These are phyloP conservation scores for Chenopodium formosanum DNA, from an alignment of 148 eudicot genomes.

Conservation along the genomic window DNA sequence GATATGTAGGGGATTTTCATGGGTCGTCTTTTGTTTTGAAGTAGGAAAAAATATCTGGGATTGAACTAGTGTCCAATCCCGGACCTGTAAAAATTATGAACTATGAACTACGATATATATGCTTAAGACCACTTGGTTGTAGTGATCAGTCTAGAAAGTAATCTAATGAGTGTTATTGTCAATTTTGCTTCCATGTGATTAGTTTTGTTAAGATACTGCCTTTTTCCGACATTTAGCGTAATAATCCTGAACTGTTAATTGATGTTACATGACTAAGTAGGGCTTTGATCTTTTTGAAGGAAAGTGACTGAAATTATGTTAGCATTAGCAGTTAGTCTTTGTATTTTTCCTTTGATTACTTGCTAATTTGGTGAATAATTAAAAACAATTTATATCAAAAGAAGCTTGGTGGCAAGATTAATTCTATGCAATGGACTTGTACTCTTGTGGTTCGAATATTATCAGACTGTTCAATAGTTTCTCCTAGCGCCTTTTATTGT, in stretches of 20 bases:
- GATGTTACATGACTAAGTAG: neutral
- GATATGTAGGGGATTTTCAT: too few relatives aligned
- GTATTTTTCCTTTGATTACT: neutral
- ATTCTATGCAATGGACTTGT: neutral
- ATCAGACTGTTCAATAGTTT: neutral
- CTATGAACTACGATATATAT: too few relatives aligned
- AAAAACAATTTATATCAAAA: neutral
- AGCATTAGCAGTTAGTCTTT: neutral
- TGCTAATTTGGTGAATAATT: neutral
- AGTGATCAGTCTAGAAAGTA: neutral
- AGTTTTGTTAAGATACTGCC: neutral
- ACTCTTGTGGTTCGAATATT: too few relatives aligned
- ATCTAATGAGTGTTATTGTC: neutral
- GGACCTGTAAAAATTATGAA: too few relatives aligned
- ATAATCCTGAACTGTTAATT: neutral
- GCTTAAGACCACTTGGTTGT: neutral
- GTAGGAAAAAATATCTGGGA: too few relatives aligned
- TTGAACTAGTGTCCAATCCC: too few relatives aligned
- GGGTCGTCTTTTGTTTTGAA: too few relatives aligned
- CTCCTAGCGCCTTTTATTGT: neutral
- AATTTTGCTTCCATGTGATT: conserved; percentile 1
- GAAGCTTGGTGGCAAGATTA: neutral
- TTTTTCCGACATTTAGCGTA: neutral
- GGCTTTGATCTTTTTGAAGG: neutral
- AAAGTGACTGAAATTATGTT: neutral